Evolutionary conservation across 2,329 filamentous ascomycete species (phyloP), one percentile per base, ranked within the genome.

Genomic region (Saccharata proteae): DNA sequence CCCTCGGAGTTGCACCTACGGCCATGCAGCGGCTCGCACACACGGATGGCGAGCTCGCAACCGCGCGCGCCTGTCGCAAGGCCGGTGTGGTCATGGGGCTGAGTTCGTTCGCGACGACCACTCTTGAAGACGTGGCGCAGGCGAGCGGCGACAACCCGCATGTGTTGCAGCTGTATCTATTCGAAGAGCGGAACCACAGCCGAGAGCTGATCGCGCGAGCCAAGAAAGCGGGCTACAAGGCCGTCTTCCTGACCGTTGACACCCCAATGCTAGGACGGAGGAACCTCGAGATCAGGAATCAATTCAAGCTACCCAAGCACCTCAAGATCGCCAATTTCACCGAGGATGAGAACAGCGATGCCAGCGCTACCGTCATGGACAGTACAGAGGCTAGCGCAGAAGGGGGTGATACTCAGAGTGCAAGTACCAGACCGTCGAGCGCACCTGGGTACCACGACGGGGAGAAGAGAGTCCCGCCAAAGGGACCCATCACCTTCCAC

Each of bases 151-250:
- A 43, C 0, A 43, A 25, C 12, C 48, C 50, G n/a, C 51, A 65
- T 30, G 71, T 73, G 55, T 74, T 74, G 44, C 72, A 77, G 47
- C 57, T 77, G 6, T 77, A 77, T 41, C 67, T 76, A 29, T 65
- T 75, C 48, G 68, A 67, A 42, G 57, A 72, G 37, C 57, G 69
- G 0, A 36, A 46, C 8, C 65, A 69, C 36, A 66, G 67, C 11
- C 62, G 64, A 41, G 47, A 48, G 3, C 48, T 74, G 1, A 46
- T 77, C 2, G 48, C 44, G 9, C 48, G 61, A n/a, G 67, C 66
- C 1, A 49, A 52, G 6, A 41, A 44, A 4, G 46, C 61, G 2
- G 67, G 68, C 2, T 58, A 67, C 10, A 61, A 62, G 34, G 69
- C 62, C 5, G 53, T 77, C 7, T 68, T 74, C 35, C 52, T 76